phyloP scores from a whole-genome alignment of 139 green algal genomes.

The Chlorella sp. region DNA sequence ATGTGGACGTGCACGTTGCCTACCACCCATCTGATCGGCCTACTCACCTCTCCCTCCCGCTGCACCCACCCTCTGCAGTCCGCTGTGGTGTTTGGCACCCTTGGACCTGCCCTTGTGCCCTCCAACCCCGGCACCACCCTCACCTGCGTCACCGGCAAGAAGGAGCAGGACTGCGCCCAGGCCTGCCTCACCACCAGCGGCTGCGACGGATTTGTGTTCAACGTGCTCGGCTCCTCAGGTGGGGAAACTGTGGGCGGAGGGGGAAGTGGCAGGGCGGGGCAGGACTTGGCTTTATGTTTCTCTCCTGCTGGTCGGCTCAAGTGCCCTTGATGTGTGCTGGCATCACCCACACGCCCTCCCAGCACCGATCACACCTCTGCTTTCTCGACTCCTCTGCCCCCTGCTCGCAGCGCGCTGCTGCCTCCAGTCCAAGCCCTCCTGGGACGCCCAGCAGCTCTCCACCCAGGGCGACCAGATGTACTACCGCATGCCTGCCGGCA shows the following conservation, averaged over 20 bases:
- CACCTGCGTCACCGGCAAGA: background rate
- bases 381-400: background rate
- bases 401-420: background rate
- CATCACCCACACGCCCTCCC: background rate
- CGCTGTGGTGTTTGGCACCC: background rate
- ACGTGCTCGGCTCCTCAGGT: background rate
- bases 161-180: background rate
- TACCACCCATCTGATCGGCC: background rate
- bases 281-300: background rate
- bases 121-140: background rate
- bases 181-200: background rate
- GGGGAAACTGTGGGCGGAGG: background rate
- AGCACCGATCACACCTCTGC: background rate
- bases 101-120: background rate
- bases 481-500: background rate
- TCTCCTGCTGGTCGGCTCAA: too few relatives aligned
- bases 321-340: background rate
- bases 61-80: background rate
- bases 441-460: background rate
- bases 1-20: background rate
- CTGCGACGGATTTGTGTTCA: constrained; percentile 1
- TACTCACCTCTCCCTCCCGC: background rate
- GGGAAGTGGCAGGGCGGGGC: background rate
- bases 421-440: background rate
- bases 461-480: background rate